These are phyloP conservation scores for Plasmopara viticola DNA, from an alignment of 352 stramenopile species.

Conservation along the genomic window DNA sequence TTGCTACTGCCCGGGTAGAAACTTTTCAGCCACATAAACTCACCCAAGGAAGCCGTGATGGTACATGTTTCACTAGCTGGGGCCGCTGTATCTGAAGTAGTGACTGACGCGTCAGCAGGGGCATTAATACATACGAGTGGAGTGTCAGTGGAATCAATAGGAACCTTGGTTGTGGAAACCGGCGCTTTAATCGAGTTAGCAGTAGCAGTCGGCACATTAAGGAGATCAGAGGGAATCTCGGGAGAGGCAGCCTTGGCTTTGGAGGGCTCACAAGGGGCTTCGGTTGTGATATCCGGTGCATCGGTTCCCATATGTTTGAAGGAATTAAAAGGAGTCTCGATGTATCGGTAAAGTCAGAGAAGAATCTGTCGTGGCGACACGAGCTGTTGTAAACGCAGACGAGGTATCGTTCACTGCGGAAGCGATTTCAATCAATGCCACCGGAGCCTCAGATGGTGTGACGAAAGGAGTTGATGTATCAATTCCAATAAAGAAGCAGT, in stretches of 20 bases:
- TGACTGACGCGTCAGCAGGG: neutral
- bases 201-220: neutral
- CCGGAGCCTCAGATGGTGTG: neutral
- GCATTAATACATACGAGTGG: constrained; percentile 1
- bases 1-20: constrained; percentile 8
- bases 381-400: constrained; percentile 6
- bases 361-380: constrained; percentile 6
- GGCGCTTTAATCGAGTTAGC: constrained; percentile 6
- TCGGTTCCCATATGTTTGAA: neutral
- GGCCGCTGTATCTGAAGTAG: constrained; percentile 2
- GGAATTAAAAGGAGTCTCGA: constrained; percentile 4
- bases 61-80: constrained; percentile 6
- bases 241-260: neutral
- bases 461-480: neutral
- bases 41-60: constrained; percentile 15
- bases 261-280: neutral
- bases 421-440: constrained; percentile 1
- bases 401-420: neutral
- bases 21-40: constrained; percentile 19
- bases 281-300: neutral
- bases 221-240: neutral
- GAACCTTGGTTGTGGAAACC: neutral
- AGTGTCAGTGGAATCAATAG: constrained; percentile 8
- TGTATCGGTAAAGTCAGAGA: constrained; percentile 2
- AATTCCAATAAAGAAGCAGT: constrained; percentile 15